Evolutionary conservation across 257 asterid genomes (phyloP).

Genomic region (Scutellaria barbata): DNA sequence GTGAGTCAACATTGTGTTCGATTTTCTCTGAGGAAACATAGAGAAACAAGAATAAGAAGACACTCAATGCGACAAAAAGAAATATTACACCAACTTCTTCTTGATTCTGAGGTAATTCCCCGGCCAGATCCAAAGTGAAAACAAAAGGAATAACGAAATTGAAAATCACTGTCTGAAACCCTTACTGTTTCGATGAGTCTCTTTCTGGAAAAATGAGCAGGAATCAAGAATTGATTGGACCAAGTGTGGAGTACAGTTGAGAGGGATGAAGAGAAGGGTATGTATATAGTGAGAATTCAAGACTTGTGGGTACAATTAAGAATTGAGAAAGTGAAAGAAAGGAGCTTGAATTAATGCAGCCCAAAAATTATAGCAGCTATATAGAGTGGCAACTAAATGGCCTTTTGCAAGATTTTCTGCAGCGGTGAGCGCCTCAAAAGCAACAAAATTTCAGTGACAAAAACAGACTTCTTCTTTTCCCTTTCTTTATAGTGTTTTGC

Average conservation of each 20-base stretch:
- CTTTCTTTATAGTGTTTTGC: constrained; percentile 30
- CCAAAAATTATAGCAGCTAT: constrained; percentile 18
- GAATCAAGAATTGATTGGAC: too few species aligned
- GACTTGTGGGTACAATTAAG: constrained; percentile 6
- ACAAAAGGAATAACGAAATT: not conserved
- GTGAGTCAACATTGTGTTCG: constrained; percentile 56
- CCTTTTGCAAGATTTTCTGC: constrained; percentile 30
- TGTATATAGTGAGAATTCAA: not conserved
- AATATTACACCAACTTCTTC: not conserved
- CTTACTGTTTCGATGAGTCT: constrained; percentile 35
- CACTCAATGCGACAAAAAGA: constrained; percentile 43
- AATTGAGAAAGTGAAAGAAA: not conserved
- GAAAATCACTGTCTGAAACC: constrained; percentile 33
- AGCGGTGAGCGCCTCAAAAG: constrained; percentile 42
- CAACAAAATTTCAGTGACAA: constrained; percentile 29
- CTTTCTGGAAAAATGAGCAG: constrained; percentile 13
- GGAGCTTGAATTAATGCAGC: constrained; percentile 33
- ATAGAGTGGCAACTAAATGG: constrained; percentile 32
- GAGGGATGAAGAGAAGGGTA: too few species aligned
- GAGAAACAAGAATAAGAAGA: not conserved
- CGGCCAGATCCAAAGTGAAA: constrained; percentile 44
- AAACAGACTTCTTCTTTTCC: constrained; percentile 31
- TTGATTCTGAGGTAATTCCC: constrained; percentile 41
- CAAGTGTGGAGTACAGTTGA: too few species aligned
- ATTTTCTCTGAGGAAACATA: constrained; percentile 22